Evolutionary conservation across 208 protist genomes (phyloP), one percentile per base, ranked within the genome.

Genomic region (Acanthamoeba lugdunensis): DNA sequence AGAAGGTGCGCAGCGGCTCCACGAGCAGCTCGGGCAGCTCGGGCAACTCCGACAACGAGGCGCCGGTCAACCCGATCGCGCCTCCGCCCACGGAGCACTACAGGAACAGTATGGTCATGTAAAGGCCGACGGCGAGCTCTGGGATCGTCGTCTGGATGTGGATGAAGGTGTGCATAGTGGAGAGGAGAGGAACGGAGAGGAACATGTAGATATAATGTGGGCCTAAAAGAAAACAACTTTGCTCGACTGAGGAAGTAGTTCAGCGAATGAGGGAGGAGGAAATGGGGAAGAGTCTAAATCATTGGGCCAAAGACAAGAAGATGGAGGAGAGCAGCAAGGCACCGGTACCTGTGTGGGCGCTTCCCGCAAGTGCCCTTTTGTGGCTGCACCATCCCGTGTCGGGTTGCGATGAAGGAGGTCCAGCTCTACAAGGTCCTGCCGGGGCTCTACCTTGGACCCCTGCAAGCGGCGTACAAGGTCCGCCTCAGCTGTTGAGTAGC

Each of bases 381-480:
- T 25, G 79, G 79, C 41, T 87, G 79, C 79, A 87, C 79, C 28
- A 87, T 87, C 33, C 79, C 79, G 25, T 87, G 79, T 41, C 33
- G 79, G 14, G 52, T 87, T 6, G 79, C 79, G 16, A 54, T 87
- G 79, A 18, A 33, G 37, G 79, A 87, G 79, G 79, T 87, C 41
- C 45, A 87, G 45, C 45, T 87, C 48, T 63, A 61, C n/a, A 14
- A 58, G 45, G 79, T 87, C 28, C 25, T 52, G 45, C 23, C 14
- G 18, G 45, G 79, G 5, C 48, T 87, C 79, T 87, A 41, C 79
- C 28, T 87, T 14, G 79, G 79, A 4, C 79, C 79, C 41, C 5
- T 87, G 18, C 79, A 87, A 63, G 79, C 79, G 6, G 79, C 79
- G 41, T 87, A 65, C 79, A 87, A 87, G 79, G 52, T 63, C 23